Evolutionary conservation across 768 basidiomycete species (phyloP), one percentile per base, ranked within the genome.

Genomic region (Boletus sp.): DNA sequence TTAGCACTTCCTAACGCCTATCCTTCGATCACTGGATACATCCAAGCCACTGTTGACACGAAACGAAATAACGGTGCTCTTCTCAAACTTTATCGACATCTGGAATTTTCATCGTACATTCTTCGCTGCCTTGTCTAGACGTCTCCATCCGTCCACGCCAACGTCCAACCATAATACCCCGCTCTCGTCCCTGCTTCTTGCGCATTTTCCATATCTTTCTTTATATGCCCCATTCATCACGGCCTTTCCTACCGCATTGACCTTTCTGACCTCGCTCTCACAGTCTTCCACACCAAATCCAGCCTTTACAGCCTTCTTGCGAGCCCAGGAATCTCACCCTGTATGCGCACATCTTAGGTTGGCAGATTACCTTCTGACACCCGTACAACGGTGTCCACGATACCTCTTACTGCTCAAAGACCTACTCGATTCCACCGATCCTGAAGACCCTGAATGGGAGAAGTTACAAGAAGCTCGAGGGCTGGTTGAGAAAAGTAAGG

Each of bases 81-180:
- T 94, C 70, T 88, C 87, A 57, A 93, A 93, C 69, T 92, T 93
- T 59, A 85, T 92, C 65, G 91, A 93, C 70, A 93, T 94, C 33
- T 92, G 88, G 91, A 93, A 91, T 63, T 77, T 91, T 40, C 90
- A 92, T 70, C 87, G 81, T 48, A 81, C 87, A 2, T 87, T 92
- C 70, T 83, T 84, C 54, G 74, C 79, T 7, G 79, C 84, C 2
- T 76, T 92, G 29, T 76, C 81, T 8, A 69, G 72, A 39, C 74
- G 81, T 33, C 63, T 62, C 54, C 70, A 54, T 62, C 68, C 48
- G 44, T 46, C 61, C 38, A 49, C 61, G 38, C 57, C 54, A 44
- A 52, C 45, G 4, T 53, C 63, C 17, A 51, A 41, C 19, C 65
- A 70, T 10, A 75, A 72, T 65, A 70, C 74, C 63, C 72, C 78